phyloP scores from a whole-genome alignment of 2,329 filamentous ascomycete genomes.

The Ceratocystis diversiconidia region DNA sequence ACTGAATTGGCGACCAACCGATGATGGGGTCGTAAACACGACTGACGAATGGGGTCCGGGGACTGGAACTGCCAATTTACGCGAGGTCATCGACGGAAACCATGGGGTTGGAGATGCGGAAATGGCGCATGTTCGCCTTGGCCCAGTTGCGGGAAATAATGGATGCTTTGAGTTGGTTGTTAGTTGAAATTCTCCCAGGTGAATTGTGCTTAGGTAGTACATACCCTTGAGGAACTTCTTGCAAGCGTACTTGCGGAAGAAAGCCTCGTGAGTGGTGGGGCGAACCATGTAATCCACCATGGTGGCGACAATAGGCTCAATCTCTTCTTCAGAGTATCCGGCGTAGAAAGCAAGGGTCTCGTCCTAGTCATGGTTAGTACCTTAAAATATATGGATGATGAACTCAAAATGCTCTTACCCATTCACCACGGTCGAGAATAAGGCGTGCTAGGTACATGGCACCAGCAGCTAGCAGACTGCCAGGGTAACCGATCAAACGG shows the following conservation, averaged over 20 bases:
- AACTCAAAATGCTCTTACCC: slow-evolving; percentile 46
- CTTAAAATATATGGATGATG: slow-evolving; percentile 10
- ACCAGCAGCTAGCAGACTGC: slow-evolving; percentile 79
- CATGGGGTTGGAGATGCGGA: slow-evolving; percentile 39
- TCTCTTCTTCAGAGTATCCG: slow-evolving; percentile 84
- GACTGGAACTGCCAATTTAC: slow-evolving; percentile 15
- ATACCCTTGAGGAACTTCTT: slow-evolving; percentile 98
- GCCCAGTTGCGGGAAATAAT: slow-evolving; percentile 51
- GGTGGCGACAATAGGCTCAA: slow-evolving; percentile 77
- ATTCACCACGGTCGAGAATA: slow-evolving; percentile 79
- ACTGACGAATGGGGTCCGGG: background rate
- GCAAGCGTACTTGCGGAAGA: slow-evolving; percentile 99
- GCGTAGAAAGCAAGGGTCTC: slow-evolving; percentile 78
- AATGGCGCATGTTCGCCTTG: slow-evolving; percentile 55
- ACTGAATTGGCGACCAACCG: background rate
- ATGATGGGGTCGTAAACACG: background rate
- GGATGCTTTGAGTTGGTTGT: slow-evolving; percentile 7
- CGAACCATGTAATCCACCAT: slow-evolving; percentile 95
- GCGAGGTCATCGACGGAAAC: slow-evolving; percentile 37
- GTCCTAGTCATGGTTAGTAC: slow-evolving; percentile 42
- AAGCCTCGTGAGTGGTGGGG: slow-evolving; percentile 85
- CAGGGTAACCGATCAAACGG: slow-evolving; percentile 77
- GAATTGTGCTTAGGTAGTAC: slow-evolving; percentile 21
- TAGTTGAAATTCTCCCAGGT: background rate
- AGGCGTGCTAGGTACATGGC: slow-evolving; percentile 90